Base-by-base conservation (phyloP, 2,329 filamentous ascomycete species). In the Tolypocladium guangdongense region DNA sequence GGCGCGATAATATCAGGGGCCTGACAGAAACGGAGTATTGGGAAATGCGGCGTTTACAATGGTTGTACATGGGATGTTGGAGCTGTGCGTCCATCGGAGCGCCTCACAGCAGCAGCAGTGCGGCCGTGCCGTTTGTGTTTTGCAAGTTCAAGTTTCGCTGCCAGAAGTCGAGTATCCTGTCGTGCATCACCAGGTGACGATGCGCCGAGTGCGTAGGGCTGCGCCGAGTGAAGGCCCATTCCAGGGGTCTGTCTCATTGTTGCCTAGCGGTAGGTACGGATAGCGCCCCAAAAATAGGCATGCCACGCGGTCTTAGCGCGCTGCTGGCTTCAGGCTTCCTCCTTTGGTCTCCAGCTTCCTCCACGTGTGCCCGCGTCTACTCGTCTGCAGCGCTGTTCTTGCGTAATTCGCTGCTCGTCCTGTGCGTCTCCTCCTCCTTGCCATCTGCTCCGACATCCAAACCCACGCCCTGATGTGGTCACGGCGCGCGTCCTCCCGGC, bases 401-500 rank as follows among this genome's bases (percentile, higher is more conserved):
- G 20, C 39, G 6, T 11, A 12, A 24, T 16, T 30, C 41, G 22
- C 41, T 8, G 24, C 39, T 7, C 41, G 16, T 18, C 6, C 0
- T 7, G 36, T 18, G 36, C 11, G 7, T 24, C 30, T 3, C 2
- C 18, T 8, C 7, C 12, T n/a, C 27, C 12, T 6, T 18, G n/a
- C 18, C 8, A 0, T 12, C 2, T n/a, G 24, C 43, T 32, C 20
- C 16, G 7, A 11, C 37, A 38, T 8, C 7, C n/a, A 3, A 5
- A 20, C 3, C 24, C 43, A 27, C 8, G 41, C 24, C 12, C 41
- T 18, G 27, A 63, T 63, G 60, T 61, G 56, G 52, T 52, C 54
- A 16, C 50, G 35, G 35, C 39, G 20, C 43, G 38, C 54, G 36
- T 43, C 51, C 24, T 22, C n/a, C 10, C 61, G 67, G 65, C 58